Evolutionary conservation across 768 basidiomycete species (phyloP).

Genomic region (Tylopilus sp.): DNA sequence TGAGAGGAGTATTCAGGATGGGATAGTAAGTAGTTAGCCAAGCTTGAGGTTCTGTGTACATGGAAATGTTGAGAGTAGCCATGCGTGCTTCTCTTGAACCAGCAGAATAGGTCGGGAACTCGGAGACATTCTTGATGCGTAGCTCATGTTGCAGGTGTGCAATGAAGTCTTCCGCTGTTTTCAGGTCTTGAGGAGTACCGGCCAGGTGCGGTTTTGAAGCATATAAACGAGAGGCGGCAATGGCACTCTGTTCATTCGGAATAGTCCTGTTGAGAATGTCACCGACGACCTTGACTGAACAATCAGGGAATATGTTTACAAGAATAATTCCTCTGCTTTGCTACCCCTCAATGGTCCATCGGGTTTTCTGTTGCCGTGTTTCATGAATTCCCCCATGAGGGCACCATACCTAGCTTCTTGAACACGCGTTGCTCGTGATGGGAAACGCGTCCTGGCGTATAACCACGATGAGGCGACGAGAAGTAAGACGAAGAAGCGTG

Average conservation of each 20-base stretch:
- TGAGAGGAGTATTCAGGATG: conserved; percentile 63
- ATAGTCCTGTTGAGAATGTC: conserved; percentile 38
- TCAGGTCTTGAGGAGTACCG: conserved; percentile 52
- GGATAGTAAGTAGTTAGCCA: conserved; percentile 78
- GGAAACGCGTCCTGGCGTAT: conserved; percentile 6
- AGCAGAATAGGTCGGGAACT: conserved; percentile 50
- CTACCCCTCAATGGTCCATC: conserved; percentile 29
- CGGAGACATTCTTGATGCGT: conserved; percentile 31
- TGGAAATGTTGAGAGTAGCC: conserved; percentile 48
- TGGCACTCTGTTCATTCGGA: conserved; percentile 48
- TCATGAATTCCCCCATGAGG: conserved; percentile 19
- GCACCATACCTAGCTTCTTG: conserved; percentile 11
- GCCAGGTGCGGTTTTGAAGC: conserved; percentile 59
- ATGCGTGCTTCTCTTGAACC: conserved; percentile 51
- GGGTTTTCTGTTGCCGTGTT: conserved; percentile 10
- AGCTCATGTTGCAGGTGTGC: conserved; percentile 49
- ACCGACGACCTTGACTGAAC: not conserved
- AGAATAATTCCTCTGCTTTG: conserved; percentile 42
- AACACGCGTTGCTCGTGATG: not conserved
- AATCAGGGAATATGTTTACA: conserved; percentile 32
- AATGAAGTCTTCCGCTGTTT: conserved; percentile 56
- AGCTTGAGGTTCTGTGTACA: conserved; percentile 40
- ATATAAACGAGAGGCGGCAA: conserved; percentile 48
- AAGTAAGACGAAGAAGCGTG: conserved; percentile 3
- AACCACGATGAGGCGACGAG: conserved; percentile 15